Percentiles rank a stretch among this genome's conserved stretches.
Conservation (phyloP, 2,329 filamentous ascomycete species). For the Monosporascus sp. region DNA sequence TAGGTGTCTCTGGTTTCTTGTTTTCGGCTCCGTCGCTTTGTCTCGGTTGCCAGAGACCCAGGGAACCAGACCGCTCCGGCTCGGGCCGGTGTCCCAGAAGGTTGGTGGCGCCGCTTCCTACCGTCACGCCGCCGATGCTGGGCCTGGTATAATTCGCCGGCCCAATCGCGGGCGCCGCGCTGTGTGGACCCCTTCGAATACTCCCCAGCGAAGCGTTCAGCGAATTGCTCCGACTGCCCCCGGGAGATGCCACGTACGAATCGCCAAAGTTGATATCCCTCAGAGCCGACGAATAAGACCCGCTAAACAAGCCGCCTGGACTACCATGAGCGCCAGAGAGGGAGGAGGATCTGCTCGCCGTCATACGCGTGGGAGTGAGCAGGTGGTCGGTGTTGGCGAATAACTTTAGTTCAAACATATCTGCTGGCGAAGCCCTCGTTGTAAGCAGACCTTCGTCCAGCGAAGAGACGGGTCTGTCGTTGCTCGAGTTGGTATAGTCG, state of each 20-base stretch:
- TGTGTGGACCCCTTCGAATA: slow-evolving; percentile 26
- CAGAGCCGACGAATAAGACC: slow-evolving; percentile 29
- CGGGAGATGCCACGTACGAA: slow-evolving; percentile 35
- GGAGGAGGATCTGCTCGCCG: slow-evolving; percentile 23
- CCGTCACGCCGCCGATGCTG: slow-evolving; percentile 31
- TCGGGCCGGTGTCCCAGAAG: slow-evolving; percentile 18
- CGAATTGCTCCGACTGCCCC: slow-evolving; percentile 40
- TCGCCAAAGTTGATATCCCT: slow-evolving; percentile 22
- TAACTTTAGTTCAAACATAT: slow-evolving; percentile 68
- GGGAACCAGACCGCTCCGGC: slow-evolving; percentile 35
- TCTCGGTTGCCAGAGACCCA: slow-evolving; percentile 44
- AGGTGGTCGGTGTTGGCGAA: slow-evolving; percentile 74
- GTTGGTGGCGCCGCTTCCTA: slow-evolving; percentile 28
- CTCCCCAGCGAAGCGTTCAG: slow-evolving; percentile 35
- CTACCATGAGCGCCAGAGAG: slow-evolving; percentile 26
- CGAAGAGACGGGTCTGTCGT: slow-evolving; percentile 16
- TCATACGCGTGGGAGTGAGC: slow-evolving; percentile 33
- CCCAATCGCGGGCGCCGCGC: slow-evolving; percentile 10
- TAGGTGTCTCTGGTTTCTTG: slow-evolving; percentile 23
- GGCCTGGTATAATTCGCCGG: slow-evolving; percentile 22
- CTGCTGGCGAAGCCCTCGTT: slow-evolving; percentile 41
- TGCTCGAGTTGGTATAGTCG: slow-evolving; percentile 26
- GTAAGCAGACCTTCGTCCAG: slow-evolving; percentile 20
- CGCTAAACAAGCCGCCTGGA: slow-evolving; percentile 34
- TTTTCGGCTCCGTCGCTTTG: slow-evolving; percentile 19